Percentiles rank a stretch among this genome's conserved stretches.
phyloP scores from a whole-genome alignment of 169 alveolate species.

The Plasmodium knowlesi region DNA sequence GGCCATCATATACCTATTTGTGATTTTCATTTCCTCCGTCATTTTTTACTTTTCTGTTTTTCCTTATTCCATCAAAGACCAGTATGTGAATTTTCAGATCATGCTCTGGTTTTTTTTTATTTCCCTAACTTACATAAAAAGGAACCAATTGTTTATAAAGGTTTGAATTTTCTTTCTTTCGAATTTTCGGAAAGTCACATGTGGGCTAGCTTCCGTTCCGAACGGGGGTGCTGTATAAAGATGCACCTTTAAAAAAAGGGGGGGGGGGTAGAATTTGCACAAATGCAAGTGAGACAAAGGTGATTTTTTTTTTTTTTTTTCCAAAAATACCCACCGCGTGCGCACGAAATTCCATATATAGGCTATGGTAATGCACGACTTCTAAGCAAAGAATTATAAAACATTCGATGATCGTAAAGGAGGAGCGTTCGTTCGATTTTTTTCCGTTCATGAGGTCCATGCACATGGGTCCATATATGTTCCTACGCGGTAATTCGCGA shows the following conservation, averaged over 20 bases:
- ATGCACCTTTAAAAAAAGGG: neutral
- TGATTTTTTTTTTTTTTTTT: too few relatives aligned
- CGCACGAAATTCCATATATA: neutral
- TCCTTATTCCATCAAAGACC: constrained; percentile 51
- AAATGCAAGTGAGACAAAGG: neutral
- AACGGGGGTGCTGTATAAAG: neutral
- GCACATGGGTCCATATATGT: neutral
- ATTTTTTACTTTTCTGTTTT: constrained; percentile 68
- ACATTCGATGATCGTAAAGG: neutral
- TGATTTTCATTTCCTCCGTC: constrained; percentile 63
- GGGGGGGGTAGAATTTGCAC: neutral
- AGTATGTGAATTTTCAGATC: constrained; percentile 57
- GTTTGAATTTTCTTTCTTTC: neutral
- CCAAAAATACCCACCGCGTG: neutral
- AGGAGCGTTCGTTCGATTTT: neutral
- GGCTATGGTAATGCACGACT: neutral
- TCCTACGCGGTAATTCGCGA: neutral
- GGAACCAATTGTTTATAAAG: constrained; percentile 49
- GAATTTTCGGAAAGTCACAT: neutral
- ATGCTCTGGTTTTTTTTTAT: constrained; percentile 62
- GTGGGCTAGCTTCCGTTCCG: neutral
- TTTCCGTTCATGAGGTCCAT: neutral
- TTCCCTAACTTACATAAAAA: constrained; percentile 54
- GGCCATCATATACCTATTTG: constrained; percentile 66
- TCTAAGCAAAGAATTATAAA: neutral